Percentiles rank a stretch among this genome's conserved stretches.
Conservation (phyloP, 1,139 yeast genomes). For the Candida sanyaensis region DNA sequence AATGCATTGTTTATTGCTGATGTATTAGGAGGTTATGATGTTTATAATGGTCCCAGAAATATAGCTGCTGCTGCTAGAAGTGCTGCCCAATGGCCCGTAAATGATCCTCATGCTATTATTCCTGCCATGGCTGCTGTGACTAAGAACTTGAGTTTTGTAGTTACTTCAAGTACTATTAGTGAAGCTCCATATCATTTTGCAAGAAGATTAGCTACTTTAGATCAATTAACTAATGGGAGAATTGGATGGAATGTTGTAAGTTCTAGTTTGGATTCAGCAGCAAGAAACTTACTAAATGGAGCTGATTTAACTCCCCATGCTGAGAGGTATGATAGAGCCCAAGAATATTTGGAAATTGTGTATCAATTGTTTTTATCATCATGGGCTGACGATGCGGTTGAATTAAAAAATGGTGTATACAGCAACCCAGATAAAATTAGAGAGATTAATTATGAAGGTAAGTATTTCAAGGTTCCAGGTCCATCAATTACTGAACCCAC, state of each 20-base stretch:
- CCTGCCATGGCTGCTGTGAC: conserved; percentile 45
- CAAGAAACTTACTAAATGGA: conserved; percentile 37
- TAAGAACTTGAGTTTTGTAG: conserved; percentile 37
- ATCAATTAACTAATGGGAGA: conserved; percentile 46
- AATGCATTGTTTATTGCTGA: conserved; percentile 49
- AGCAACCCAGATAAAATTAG: conserved; percentile 19
- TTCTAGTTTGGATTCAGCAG: conserved; percentile 41
- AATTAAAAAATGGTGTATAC: conserved; percentile 30
- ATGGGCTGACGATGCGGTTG: conserved; percentile 48
- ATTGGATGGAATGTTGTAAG: conserved; percentile 49
- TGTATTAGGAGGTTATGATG: conserved; percentile 44
- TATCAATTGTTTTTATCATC: conserved; percentile 41
- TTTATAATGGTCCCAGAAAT: conserved; percentile 41
- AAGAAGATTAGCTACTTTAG: conserved; percentile 44
- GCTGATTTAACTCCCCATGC: conserved; percentile 37
- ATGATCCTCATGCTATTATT: conserved; percentile 42
- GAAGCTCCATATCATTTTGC: conserved; percentile 49
- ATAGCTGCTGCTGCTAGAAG: conserved; percentile 33
- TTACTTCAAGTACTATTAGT: conserved; percentile 43
- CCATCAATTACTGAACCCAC: conserved; percentile 45
- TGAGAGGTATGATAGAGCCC: conserved; percentile 41
- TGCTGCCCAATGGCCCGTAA: conserved; percentile 45
- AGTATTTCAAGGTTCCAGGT: conserved; percentile 44
- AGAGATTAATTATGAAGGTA: conserved; percentile 32
- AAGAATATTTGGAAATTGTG: conserved; percentile 42